A percentile compares a stretch with the other conserved stretches of the same genome.
Evolutionary conservation across 1,139 yeast species (phyloP).

Genomic region (Debaryomyces sp.): DNA sequence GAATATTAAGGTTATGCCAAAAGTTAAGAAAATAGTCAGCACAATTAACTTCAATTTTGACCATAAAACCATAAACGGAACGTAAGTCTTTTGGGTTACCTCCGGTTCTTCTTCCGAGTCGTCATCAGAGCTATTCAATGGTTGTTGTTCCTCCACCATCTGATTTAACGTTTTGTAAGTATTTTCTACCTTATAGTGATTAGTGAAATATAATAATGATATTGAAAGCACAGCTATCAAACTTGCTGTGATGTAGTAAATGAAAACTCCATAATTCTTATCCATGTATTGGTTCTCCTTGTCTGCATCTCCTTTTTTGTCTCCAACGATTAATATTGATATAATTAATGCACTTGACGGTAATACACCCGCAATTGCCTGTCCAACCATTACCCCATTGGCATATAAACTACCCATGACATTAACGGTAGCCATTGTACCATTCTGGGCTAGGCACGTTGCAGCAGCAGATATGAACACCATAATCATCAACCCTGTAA

Average conservation of each 20-base stretch:
- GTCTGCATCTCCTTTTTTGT: constrained; percentile 16
- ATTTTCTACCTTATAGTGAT: constrained; percentile 24
- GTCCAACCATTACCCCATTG: constrained; percentile 92
- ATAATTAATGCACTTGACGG: constrained; percentile 78
- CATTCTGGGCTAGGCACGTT: constrained; percentile 81
- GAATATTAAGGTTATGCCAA: constrained; percentile 76
- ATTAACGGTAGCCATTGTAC: constrained; percentile 85
- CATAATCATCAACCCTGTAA: constrained; percentile 55
- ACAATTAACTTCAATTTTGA: constrained; percentile 63
- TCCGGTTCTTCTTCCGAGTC: constrained; percentile 19
- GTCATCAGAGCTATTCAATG: constrained; percentile 7
- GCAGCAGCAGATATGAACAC: constrained; percentile 65
- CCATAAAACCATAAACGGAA: constrained; percentile 57
- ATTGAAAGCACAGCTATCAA: constrained; percentile 57
- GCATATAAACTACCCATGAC: constrained; percentile 77
- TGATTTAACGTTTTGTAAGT: constrained; percentile 23
- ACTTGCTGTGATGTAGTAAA: constrained; percentile 73
- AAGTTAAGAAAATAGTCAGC: constrained; percentile 70
- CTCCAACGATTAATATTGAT: constrained; percentile 53
- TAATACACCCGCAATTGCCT: constrained; percentile 89
- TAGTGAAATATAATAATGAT: constrained; percentile 35
- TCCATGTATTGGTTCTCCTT: constrained; percentile 29
- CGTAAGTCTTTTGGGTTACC: constrained; percentile 27
- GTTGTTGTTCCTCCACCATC: constrained; percentile 11
- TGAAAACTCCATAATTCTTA: constrained; percentile 53